Evolutionary conservation across 352 stramenopile genomes (phyloP).

Genomic region (Globisporangium spinosum): DNA sequence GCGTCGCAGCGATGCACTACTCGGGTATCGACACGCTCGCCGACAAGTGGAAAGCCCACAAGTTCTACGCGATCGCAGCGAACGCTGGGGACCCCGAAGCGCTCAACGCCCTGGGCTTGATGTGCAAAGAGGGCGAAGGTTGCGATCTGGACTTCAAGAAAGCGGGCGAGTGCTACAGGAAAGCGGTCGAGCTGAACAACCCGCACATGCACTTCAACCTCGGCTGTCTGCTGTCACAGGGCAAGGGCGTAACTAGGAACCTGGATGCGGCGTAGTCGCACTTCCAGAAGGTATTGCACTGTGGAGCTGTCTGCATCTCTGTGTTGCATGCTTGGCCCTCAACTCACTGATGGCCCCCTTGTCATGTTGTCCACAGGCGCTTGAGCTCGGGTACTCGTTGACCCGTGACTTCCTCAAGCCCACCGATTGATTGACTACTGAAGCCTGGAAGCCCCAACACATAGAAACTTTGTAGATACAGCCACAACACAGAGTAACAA

Average conservation of each 20-base stretch:
- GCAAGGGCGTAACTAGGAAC: slow-evolving; percentile 64
- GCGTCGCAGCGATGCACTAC: slow-evolving; percentile 63
- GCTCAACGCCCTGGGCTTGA: slow-evolving; percentile 70
- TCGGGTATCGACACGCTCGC: slow-evolving; percentile 41
- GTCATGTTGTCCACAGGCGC: slow-evolving; percentile 23
- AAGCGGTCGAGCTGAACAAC: slow-evolving; percentile 37
- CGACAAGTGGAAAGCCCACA: slow-evolving; percentile 50
- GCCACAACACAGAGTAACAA: background rate
- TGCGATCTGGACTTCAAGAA: slow-evolving; percentile 62
- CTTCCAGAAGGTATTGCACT: slow-evolving; percentile 37
- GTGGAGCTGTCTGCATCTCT: background rate
- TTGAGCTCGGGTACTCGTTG: slow-evolving; percentile 54
- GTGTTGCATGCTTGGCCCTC: background rate
- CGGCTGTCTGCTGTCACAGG: slow-evolving; percentile 53
- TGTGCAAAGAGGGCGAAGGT: slow-evolving; percentile 77
- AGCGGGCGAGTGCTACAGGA: slow-evolving; percentile 52
- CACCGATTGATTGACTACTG: slow-evolving; percentile 3
- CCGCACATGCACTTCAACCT: slow-evolving; percentile 79
- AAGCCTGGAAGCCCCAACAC: background rate
- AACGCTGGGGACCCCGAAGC: slow-evolving; percentile 46
- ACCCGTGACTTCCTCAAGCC: slow-evolving; percentile 47
- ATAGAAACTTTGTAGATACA: background rate
- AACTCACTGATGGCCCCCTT: background rate
- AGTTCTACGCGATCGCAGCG: slow-evolving; percentile 56
- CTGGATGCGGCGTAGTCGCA: slow-evolving; percentile 50